phyloP scores from a whole-genome alignment of 148 eudicot genomes.

The Chenopodium formosanum region DNA sequence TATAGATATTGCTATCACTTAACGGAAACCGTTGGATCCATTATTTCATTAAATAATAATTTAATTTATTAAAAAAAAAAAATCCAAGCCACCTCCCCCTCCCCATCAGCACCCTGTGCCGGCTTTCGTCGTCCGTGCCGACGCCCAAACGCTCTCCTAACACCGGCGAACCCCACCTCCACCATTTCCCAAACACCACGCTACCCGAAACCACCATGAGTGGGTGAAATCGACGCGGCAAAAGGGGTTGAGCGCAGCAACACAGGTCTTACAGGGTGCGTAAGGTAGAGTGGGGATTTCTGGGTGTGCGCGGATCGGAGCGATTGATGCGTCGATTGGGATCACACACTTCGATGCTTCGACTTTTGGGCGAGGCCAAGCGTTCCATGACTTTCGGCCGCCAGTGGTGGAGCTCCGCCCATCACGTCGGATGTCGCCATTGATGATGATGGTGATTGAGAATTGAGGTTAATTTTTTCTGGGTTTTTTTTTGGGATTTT shows the following conservation, averaged over 20 bases:
- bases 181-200: too few relatives aligned
- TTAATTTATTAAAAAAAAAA: too few relatives aligned
- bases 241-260: constrained; percentile 60
- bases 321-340: constrained; percentile 77
- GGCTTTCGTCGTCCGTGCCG: too few relatives aligned
- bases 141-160: too few relatives aligned
- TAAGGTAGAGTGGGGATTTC: constrained; percentile 62
- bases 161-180: too few relatives aligned
- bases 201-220: too few relatives aligned
- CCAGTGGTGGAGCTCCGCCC: constrained; percentile 9
- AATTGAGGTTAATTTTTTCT: constrained; percentile 8
- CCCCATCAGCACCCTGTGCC: too few relatives aligned
- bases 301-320: constrained; percentile 67
- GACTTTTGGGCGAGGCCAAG: constrained; percentile 87
- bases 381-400: constrained; percentile 70
- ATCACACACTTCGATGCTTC: constrained; percentile 84
- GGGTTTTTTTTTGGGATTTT: not conserved
- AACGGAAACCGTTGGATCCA: too few relatives aligned
- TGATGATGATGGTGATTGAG: not conserved
- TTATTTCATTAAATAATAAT: too few relatives aligned
- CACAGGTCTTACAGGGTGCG: constrained; percentile 78
- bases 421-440: constrained; percentile 70
- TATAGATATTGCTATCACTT: too few relatives aligned
- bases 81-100: too few relatives aligned
- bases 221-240: constrained; percentile 56